Conservation (phyloP, 352 stramenopile genomes). For the Albugo candida region DNA sequence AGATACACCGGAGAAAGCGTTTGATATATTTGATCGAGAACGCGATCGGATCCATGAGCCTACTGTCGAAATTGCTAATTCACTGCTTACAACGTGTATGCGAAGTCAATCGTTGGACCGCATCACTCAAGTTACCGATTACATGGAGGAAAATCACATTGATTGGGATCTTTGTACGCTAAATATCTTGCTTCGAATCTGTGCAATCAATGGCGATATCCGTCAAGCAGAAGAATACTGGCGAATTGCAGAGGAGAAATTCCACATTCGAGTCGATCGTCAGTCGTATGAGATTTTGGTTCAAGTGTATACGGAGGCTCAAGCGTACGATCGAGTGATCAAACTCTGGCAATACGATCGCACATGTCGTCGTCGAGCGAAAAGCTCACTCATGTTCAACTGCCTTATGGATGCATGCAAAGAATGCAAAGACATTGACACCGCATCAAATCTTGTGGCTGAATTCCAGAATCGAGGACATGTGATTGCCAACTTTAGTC, state of each 20-base stretch:
- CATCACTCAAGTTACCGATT: constrained; percentile 27
- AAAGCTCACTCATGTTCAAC: constrained; percentile 64
- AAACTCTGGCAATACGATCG: constrained; percentile 34
- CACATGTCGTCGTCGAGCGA: constrained; percentile 35
- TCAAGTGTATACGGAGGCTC: constrained; percentile 34
- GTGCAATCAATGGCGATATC: constrained; percentile 22
- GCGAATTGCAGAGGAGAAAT: constrained; percentile 10
- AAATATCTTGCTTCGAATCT: constrained; percentile 53
- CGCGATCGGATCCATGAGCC: constrained; percentile 14
- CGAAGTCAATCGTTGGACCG: constrained; percentile 30
- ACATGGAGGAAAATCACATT: constrained; percentile 21
- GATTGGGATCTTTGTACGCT: constrained; percentile 62
- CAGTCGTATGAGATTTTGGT: constrained; percentile 60
- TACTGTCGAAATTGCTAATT: constrained; percentile 50
- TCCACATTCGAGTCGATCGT: constrained; percentile 31
- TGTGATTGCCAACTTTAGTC: constrained; percentile 28
- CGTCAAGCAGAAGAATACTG: constrained; percentile 33
- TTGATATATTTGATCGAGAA: constrained; percentile 33
- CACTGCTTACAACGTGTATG: constrained; percentile 31
- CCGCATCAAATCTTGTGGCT: constrained; percentile 23
- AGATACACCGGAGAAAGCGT: constrained; percentile 33
- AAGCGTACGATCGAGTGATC: constrained; percentile 28
- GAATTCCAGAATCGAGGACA: constrained; percentile 42
- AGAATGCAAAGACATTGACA: constrained; percentile 17
- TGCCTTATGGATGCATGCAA: constrained; percentile 50